phyloP scores from a whole-genome alignment of 1,284 basidiomycete genomes.

The Leccinum fuscescens region DNA sequence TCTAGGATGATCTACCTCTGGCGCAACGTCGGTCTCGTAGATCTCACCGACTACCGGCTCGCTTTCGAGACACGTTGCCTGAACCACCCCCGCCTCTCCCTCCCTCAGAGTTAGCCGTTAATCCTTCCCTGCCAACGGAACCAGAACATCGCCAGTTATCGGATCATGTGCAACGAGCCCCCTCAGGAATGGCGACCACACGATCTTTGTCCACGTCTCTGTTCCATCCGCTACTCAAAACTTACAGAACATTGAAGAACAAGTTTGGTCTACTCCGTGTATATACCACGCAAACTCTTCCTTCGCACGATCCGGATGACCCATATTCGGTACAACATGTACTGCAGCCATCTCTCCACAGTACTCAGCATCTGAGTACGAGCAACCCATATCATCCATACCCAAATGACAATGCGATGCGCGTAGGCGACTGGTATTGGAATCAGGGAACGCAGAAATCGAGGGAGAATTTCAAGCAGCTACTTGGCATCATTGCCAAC shows the following conservation, averaged over 20 bases:
- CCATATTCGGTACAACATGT: neutral
- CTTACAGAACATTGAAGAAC: neutral
- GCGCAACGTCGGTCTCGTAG: neutral
- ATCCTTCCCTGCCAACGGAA: neutral
- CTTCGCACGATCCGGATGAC: neutral
- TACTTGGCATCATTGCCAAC: too few relatives aligned
- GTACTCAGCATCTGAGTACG: neutral
- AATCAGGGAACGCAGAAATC: neutral
- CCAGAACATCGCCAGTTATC: fast-evolving
- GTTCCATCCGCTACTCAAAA: neutral
- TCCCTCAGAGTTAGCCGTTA: too few relatives aligned
- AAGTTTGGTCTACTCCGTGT: neutral
- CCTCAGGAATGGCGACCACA: too few relatives aligned
- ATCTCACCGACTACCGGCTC: neutral
- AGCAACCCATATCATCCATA: neutral
- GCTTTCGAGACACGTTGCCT: neutral
- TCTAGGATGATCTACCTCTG: neutral
- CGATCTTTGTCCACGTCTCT: neutral
- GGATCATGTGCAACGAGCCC: too few relatives aligned
- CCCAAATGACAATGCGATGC: neutral
- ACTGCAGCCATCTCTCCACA: neutral
- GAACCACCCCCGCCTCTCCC: neutral
- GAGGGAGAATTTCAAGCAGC: neutral
- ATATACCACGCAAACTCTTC: neutral
- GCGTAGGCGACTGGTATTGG: neutral